Base-by-base conservation (phyloP, 352 stramenopile species). In the Pythium monospermum region DNA sequence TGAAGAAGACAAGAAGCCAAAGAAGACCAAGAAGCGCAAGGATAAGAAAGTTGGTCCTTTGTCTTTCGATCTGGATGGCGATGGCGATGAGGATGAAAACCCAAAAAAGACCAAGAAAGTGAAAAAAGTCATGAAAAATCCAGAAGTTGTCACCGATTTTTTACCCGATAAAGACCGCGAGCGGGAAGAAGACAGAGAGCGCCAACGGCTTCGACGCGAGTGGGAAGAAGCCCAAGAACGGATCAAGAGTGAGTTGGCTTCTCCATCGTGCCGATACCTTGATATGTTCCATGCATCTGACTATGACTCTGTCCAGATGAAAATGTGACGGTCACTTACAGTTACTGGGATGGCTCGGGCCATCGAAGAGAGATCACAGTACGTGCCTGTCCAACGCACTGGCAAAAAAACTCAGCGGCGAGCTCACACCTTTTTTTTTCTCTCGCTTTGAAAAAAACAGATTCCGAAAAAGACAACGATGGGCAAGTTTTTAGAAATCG, bases 281-380 rank as follows among this genome's bases (percentile, higher is more conserved):
- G 35, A 15, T 6, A 12, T 19, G 27, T 11, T 36, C 31, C 12
- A 6, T 15, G 11, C 26, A 6, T 28, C 33, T 32, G 8, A 51
- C 49, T 33, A 25, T 6, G n/a, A 8, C 53, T 13, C 19, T 16
- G 46, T 18, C 31, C 44, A 92, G 82, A 85, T 52, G 85, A 98
- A 61, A 64, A 85, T 42, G 76, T 99, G 23, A 72, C 95, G 47
- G 96, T 99, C 35, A 98, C 92, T 6, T 99, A 99, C 77, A 97
- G 84, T 35, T 99, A 99, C 67, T 99, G 95, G 95, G 95, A 99
- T 64, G 97, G 97, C 19, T 96, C 85, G 15, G 97, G 96, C 1
- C 96, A 99, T 85, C 78, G 96, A 38, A 74, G 93, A 33, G 82
- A 88, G 40, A 88, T 98, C 22, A 87, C 71, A 23, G 86, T 98